Evolutionary conservation across 495 filamentous ascomycete genomes (phyloP), one percentile per base, ranked within the genome.

Genomic region (Massariosphaeria phaeospora): DNA sequence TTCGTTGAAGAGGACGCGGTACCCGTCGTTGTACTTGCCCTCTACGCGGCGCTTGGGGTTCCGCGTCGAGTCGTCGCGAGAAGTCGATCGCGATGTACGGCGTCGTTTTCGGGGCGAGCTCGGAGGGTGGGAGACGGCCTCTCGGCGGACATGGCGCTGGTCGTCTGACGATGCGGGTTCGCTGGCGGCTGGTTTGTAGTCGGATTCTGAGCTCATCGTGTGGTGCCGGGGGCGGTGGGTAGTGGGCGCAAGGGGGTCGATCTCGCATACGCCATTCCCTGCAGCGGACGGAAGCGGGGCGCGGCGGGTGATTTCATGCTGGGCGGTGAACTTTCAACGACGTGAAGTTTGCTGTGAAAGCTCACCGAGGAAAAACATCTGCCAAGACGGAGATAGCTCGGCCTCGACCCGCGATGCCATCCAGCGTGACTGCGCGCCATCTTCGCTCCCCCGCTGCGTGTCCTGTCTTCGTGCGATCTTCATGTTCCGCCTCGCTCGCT

Each of bases 1-100:
- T 7, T 52, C 29, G 44, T 69, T 67, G 12, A 67, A 55, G 21
- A 64, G 42, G 7, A 24, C 29, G n/a, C 64, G 64, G 43, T 65
- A 67, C 6, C 13, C 38, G 26, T 68, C 59, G 33, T 35, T 60
- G 46, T 58, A 63, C 9, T 34, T 24, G 26, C 52, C 48, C 24
- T 46, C 35, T 11, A 60, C 38, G 30, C 52, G 26, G 15, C 24
- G 39, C 27, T 52, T 60, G 25, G 39, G 18, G 15, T 33, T 33
- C 0, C 45, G 45, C 12, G n/a, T n/a, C 7, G 48, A 49, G 21
- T 38, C 40, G 18, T 27, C 39, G 36, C 26, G 15, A 2, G 56
- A 48, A 39, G 18, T 18, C 17, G 52, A 39, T 9, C 24, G 21
- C 21, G 29, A 48, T n/a, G n/a, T n/a, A 15, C 15, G 40, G 9